Conservation (phyloP, 768 basidiomycete species). For the Tulasnella sp. region DNA sequence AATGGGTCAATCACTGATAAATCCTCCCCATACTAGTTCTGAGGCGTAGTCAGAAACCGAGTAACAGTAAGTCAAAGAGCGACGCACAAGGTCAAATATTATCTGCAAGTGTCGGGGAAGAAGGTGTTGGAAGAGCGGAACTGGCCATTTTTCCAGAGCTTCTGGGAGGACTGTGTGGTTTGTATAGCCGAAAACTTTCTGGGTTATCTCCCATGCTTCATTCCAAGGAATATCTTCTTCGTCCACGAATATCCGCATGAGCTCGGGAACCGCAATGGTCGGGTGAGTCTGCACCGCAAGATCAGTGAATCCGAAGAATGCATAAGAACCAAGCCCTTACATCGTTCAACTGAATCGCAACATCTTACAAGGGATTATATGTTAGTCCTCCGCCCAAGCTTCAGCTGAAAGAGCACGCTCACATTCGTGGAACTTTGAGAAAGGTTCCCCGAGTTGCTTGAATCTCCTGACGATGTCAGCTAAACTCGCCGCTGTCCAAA, state of each 20-base stretch:
- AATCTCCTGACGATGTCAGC: slow-evolving; percentile 89
- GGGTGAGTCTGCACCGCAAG: slow-evolving; percentile 69
- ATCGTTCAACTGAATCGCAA: slow-evolving; percentile 91
- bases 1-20: too few relatives aligned
- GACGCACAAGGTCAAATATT: slow-evolving; percentile 66
- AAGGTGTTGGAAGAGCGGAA: slow-evolving; percentile 78
- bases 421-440: slow-evolving; percentile 81
- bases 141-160: slow-evolving; percentile 73
- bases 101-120: slow-evolving; percentile 90
- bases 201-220: slow-evolving; percentile 82
- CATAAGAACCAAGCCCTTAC: slow-evolving; percentile 42
- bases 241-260: slow-evolving; percentile 82
- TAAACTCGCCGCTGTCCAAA: slow-evolving; percentile 86
- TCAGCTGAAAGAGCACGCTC: slow-evolving; percentile 34
- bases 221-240: slow-evolving; percentile 87
- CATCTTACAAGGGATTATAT: slow-evolving; percentile 49
- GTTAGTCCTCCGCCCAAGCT: neutral
- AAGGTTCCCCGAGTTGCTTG: slow-evolving; percentile 80
- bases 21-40: too few relatives aligned
- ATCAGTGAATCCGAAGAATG: neutral
- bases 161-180: slow-evolving; percentile 90
- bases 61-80: slow-evolving; percentile 35
- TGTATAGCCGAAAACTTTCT: slow-evolving; percentile 91
- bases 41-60: too few relatives aligned
- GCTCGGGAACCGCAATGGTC: slow-evolving; percentile 88